Evolutionary conservation across 208 protist genomes (phyloP).

Genomic region (Acanthamoeba quina): DNA sequence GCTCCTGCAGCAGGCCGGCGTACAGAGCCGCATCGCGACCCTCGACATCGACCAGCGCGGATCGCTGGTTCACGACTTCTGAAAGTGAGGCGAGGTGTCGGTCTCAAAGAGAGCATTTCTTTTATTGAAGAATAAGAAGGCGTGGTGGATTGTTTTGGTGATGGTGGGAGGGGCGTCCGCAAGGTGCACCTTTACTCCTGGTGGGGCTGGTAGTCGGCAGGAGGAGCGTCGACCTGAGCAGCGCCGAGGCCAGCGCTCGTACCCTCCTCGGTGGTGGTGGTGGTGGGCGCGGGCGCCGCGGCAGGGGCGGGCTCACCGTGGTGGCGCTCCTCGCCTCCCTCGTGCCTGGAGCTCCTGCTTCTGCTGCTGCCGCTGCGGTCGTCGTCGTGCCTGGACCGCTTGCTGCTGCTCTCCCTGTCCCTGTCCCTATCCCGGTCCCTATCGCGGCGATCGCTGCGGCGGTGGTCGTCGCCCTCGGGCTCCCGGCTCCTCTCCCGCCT

Average conservation of each 20-base stretch:
- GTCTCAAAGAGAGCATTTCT: too few relatives aligned
- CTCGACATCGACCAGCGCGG: slow-evolving; percentile 30
- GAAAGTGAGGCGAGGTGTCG: too few relatives aligned
- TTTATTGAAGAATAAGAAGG: neutral
- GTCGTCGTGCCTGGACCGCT: neutral
- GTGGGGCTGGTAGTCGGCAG: neutral
- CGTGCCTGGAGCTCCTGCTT: neutral
- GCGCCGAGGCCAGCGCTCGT: too few relatives aligned
- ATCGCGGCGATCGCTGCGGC: slow-evolving; percentile 25
- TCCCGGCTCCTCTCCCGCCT: slow-evolving; percentile 34
- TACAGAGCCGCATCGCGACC: neutral
- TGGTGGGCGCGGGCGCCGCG: neutral
- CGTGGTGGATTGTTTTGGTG: neutral
- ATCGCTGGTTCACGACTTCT: neutral
- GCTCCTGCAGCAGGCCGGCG: slow-evolving; percentile 19
- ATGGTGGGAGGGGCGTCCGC: neutral
- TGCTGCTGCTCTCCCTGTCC: slow-evolving; percentile 57
- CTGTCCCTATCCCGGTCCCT: slow-evolving; percentile 23
- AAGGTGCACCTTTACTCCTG: neutral
- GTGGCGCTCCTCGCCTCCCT: neutral
- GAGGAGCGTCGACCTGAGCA: neutral
- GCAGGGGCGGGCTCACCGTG: neutral
- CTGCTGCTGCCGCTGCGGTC: neutral
- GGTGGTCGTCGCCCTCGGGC: neutral
- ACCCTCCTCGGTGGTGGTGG: too few relatives aligned